phyloP scores from a whole-genome alignment of 345 rosid genomes.

The Gossypium herbaceum region DNA sequence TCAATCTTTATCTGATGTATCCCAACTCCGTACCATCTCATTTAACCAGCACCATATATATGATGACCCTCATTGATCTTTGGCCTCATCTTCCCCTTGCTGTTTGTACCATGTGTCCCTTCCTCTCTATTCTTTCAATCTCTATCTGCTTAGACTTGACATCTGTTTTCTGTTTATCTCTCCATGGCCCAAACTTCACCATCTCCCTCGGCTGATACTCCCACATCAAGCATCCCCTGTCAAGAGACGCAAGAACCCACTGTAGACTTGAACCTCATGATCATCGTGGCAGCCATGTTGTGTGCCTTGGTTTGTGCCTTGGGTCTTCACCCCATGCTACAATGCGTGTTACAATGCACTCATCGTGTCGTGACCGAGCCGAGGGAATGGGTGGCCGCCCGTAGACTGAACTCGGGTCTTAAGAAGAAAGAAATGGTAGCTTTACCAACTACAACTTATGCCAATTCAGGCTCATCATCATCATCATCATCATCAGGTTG shows the following conservation, averaged over 20 bases:
- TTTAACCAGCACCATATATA: slow-evolving; percentile 10
- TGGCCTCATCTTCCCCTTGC: slow-evolving; percentile 4
- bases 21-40: background rate
- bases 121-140: background rate
- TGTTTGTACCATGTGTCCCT: slow-evolving; percentile 2
- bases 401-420: slow-evolving; percentile 26
- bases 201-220: slow-evolving; percentile 22
- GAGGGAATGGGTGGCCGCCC: slow-evolving; percentile 19
- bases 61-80: background rate
- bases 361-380: slow-evolving; percentile 23
- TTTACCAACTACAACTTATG: slow-evolving; percentile 31
- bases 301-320: slow-evolving; percentile 39
- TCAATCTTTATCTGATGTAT: background rate
- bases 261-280: slow-evolving; percentile 27
- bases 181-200: slow-evolving; percentile 27
- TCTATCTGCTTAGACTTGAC: background rate
- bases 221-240: background rate
- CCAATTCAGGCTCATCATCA: slow-evolving; percentile 10
- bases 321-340: slow-evolving; percentile 33
- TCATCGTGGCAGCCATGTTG: slow-evolving; percentile 33
- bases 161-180: background rate
- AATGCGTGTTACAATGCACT: slow-evolving; percentile 33
- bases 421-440: slow-evolving; percentile 33
- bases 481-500: slow-evolving; percentile 24
- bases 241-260: background rate